A percentile compares a stretch with the other conserved stretches of the same genome.
Evolutionary conservation across 2,329 filamentous ascomycete genomes (phyloP).

Genomic region (Fusarium sp.): DNA sequence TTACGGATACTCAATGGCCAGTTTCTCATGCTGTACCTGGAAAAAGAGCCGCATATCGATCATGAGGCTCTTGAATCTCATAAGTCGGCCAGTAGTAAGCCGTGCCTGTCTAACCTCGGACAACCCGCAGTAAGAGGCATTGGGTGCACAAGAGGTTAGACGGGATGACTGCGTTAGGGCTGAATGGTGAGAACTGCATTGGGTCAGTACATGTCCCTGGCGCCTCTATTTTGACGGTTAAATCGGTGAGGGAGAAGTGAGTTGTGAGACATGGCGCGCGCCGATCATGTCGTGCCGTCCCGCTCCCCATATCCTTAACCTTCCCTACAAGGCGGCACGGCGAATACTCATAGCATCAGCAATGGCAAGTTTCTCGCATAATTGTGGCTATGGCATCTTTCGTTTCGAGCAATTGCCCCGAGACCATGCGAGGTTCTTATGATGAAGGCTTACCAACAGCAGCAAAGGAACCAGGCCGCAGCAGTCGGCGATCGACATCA

Average conservation of each 20-base stretch:
- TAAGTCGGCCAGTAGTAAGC: neutral
- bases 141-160: slow-evolving; percentile 1
- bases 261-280: slow-evolving; percentile 12
- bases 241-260: neutral
- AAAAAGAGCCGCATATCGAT: neutral
- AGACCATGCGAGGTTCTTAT: neutral
- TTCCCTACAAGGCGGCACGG: neutral
- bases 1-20: neutral
- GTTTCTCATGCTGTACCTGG: neutral
- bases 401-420: neutral
- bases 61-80: neutral
- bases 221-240: neutral
- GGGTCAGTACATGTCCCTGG: neutral
- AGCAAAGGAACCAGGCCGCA: slow-evolving; percentile 1
- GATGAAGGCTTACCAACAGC: slow-evolving; percentile 16
- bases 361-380: neutral
- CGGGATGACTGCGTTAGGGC: slow-evolving; percentile 7
- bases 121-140: neutral
- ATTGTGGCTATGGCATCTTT: slow-evolving; percentile 23
- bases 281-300: slow-evolving; percentile 15
- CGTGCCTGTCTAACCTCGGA: neutral
- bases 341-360: neutral
- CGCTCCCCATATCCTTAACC: neutral
- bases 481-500: slow-evolving; percentile 2
- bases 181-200: neutral